phyloP scores from a whole-genome alignment of 257 asterid species.

The Primulina huaijiensis region DNA sequence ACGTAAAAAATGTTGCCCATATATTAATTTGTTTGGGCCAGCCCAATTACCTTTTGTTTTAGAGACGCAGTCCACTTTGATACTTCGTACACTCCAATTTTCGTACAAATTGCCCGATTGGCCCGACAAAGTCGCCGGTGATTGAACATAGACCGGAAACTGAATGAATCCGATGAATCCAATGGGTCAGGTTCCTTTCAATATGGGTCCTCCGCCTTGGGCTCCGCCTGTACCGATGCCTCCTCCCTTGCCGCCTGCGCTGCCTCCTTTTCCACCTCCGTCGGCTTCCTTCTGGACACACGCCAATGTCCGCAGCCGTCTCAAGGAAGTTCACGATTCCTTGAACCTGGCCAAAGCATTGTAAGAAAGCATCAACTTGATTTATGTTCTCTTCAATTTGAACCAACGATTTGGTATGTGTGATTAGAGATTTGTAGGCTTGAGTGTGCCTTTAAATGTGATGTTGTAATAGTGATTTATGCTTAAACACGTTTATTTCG shows the following conservation, averaged over 20 bases:
- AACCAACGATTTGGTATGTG: background rate
- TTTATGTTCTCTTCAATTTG: background rate
- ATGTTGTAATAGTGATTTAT: background rate
- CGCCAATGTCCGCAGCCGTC: constrained; percentile 40
- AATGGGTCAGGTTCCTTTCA: constrained; percentile 35
- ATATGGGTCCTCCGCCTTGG: constrained; percentile 34
- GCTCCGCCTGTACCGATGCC: constrained; percentile 31
- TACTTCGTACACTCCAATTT: too few relatives aligned
- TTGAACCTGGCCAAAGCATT: constrained; percentile 48
- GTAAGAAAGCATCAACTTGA: constrained; percentile 29
- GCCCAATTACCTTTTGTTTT: too few relatives aligned
- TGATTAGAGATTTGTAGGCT: background rate
- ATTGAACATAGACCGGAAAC: background rate
- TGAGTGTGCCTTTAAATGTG: background rate
- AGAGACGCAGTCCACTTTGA: too few relatives aligned
- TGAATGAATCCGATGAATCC: constrained; percentile 47
- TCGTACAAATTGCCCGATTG: too few relatives aligned
- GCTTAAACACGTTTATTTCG: background rate
- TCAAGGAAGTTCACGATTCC: constrained; percentile 40
- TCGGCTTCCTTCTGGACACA: constrained; percentile 56
- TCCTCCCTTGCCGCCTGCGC: constrained; percentile 37
- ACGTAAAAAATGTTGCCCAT: too few relatives aligned
- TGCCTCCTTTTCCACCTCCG: constrained; percentile 61
- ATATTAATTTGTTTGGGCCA: background rate
- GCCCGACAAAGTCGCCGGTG: background rate